phyloP scores from a whole-genome alignment of 345 rosid species.

The Eucalyptus erythrocorys region DNA sequence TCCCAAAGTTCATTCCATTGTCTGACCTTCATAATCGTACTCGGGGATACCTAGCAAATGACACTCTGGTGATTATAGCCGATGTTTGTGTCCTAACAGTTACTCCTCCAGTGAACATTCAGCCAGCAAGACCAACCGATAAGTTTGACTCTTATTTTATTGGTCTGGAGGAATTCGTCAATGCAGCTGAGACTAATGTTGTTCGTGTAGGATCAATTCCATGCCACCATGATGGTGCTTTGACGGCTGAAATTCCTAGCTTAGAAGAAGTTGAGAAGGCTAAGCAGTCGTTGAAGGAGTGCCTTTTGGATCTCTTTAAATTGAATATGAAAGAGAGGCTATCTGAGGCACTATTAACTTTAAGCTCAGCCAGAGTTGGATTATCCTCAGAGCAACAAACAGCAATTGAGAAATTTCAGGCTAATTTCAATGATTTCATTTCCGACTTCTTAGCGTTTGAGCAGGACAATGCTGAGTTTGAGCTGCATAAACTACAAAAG shows the following conservation, averaged over 20 bases:
- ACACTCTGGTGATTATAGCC: neutral
- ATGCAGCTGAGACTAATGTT: neutral
- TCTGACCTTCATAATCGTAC: neutral
- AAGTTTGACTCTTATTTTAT: neutral
- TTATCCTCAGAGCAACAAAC: neutral
- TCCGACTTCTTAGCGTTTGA: neutral
- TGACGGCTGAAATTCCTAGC: neutral
- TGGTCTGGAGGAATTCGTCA: neutral
- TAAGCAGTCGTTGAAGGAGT: neutral
- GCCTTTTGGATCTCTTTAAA: neutral
- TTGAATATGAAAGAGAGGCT: slow-evolving; percentile 1
- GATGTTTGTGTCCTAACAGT: neutral
- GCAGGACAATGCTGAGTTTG: neutral
- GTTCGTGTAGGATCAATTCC: neutral
- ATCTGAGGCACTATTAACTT: neutral
- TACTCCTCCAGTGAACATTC: neutral
- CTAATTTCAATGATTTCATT: neutral
- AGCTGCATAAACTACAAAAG: neutral
- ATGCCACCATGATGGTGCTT: neutral
- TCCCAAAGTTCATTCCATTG: fast-evolving
- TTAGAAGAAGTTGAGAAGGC: neutral
- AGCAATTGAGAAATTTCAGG: neutral
- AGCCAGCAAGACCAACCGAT: neutral
- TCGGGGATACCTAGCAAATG: neutral
- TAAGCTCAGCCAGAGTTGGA: neutral